Evolutionary conservation across 768 basidiomycete genomes (phyloP), one percentile per base, ranked within the genome.

Genomic region (Collybia sp.): DNA sequence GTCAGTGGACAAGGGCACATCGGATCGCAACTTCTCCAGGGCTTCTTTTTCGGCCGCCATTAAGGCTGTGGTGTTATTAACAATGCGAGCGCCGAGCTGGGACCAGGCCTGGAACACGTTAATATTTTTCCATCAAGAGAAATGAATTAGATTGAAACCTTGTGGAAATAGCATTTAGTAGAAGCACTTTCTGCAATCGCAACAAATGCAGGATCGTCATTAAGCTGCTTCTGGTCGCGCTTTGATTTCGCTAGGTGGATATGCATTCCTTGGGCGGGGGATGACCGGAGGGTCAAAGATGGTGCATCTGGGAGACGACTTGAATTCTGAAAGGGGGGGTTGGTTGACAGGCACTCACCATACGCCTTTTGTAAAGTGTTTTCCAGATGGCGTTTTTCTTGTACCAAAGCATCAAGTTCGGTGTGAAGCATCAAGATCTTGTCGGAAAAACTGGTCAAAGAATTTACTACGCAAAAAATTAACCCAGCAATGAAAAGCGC

Each of bases 261-360:
- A 58, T 88, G 85, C 72, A 83, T 78, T 5, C 90, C 90, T 37
- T 82, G 79, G 9, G 73, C 73, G 13, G 81, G 74, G 1, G 77
- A 83, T 18, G 80, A 77, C 33, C 88, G 81, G 38, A 93, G 70
- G 11, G 86, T 82, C 50, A 92, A 57, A 11, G 89, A 89, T 17
- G 85, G 80, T 1, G 82, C 77, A 63, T 69, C 89, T 92, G 42
- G 9, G 40, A 37, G n/a, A 10, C 25, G 39, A 48, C 43, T 20
- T 46, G 30, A 48, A 43, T 25, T 35, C 31, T 20, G 34, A 15
- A 25, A 25, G 30, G 20, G 13, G n/a, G 32, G 39, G 17, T 40
- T 15, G 9, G 35, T 44, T 17, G 13, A 35, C 9, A 39, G n/a
- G 34, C n/a, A 47, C 70, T 50, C 42, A 86, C 89, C 67, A 53